Conservation (phyloP, 2,329 filamentous ascomycete genomes). For the Botrytis fabae region DNA sequence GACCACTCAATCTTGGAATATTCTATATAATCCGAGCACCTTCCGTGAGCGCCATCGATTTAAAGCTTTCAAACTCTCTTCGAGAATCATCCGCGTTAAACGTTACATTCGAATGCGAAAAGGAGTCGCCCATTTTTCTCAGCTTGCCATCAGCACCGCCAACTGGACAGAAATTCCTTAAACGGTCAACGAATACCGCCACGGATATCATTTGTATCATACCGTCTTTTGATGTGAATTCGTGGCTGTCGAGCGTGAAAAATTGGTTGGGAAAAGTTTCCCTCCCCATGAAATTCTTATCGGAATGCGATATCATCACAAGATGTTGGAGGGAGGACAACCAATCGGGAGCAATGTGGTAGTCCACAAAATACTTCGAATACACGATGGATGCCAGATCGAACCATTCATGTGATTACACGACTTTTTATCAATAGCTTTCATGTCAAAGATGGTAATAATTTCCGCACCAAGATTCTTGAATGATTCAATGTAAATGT, state of each 20-base stretch:
- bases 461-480: neutral
- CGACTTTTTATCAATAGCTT: constrained; percentile 1
- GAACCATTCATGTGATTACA: constrained; percentile 20
- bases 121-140: neutral
- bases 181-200: neutral
- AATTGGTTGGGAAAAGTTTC: constrained; percentile 9
- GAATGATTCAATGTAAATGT: neutral
- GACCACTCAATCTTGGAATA: neutral
- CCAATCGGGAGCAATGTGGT: constrained; percentile 9
- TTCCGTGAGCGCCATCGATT: neutral
- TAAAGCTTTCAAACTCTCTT: neutral
- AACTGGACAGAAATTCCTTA: constrained; percentile 4
- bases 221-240: neutral
- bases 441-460: constrained; percentile 11
- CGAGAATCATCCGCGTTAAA: neutral
- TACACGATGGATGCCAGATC: neutral
- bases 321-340: neutral
- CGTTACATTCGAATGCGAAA: neutral
- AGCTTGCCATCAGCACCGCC: neutral
- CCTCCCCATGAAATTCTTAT: constrained; percentile 6
- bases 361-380: constrained; percentile 13
- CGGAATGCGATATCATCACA: constrained; percentile 6
- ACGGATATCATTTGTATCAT: neutral
- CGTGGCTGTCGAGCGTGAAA: neutral
- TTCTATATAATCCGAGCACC: constrained; percentile 1